These are phyloP conservation scores for Balakata baccata DNA, from an alignment of 345 rosid species.

Conservation along the genomic window DNA sequence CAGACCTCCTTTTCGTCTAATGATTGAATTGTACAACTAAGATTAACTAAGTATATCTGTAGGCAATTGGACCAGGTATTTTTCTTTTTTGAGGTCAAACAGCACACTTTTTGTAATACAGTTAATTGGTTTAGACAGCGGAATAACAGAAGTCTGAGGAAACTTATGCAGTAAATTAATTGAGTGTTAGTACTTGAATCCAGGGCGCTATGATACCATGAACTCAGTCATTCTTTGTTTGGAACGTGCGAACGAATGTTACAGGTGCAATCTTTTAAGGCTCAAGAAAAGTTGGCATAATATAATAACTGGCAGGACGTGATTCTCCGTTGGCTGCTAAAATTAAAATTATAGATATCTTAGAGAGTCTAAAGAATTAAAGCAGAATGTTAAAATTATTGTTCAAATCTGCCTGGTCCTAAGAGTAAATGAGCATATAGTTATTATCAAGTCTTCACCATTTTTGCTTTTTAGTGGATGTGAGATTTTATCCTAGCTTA, in stretches of 20 bases:
- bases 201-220: neutral
- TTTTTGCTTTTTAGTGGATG: neutral
- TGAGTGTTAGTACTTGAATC: neutral
- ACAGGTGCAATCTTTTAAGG: neutral
- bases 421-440: neutral
- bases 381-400: neutral
- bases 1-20: conserved; percentile 9
- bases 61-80: neutral
- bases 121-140: neutral
- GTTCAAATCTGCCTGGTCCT: neutral
- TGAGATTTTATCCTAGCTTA: neutral
- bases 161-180: neutral
- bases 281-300: too few species aligned
- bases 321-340: neutral
- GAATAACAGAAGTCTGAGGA: neutral
- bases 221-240: neutral
- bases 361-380: neutral
- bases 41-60: neutral
- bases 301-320: neutral
- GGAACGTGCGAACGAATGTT: neutral
- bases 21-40: neutral
- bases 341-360: neutral
- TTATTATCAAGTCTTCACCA: neutral
- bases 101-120: neutral
- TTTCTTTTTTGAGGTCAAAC: neutral